Evolutionary conservation across 768 basidiomycete genomes (phyloP), one percentile per base, ranked within the genome.

Genomic region (Hericium alpestre): DNA sequence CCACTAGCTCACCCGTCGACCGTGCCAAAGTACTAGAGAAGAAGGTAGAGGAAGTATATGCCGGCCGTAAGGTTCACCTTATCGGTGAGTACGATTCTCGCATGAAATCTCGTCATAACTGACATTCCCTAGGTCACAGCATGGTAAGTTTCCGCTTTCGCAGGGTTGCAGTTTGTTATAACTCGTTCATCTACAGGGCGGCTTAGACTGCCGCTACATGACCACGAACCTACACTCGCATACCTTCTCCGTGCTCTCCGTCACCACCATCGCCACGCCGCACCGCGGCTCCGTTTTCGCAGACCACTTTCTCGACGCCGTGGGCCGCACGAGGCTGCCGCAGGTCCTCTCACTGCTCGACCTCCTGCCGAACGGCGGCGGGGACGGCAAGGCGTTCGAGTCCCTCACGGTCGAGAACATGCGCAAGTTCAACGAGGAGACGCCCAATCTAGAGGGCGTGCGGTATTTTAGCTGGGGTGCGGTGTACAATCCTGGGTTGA

Each of bases 391-490:
- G 60, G 96, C 96, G 4, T 98, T 99, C 60, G 84, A 92, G 65
- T 87, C 79, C 56, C 81, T 99, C 48, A 94, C 93, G 0, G 70
- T 85, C 8, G 83, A 86, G 27, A 84, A 82, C 59, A 99, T 98
- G 95, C 79, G 78, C 38, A 70, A 77, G 53, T 99, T 99, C 73
- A 99, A 99, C 66, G 81, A 87, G 56, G 77, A 85, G 38, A 90
- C 90, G 0, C 87, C 90, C 0, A 85, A 98, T 63, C 79, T 86
- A 0, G 75, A 79, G 1, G 81, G 79, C 22, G 86, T 98, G 55
- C 78, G 81, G 61, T 99, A 99, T 70, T 95, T 90, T 63, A 93
- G 90, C 65, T 99, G 93, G 90, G 96, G 96, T 11, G 96, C 96
- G 2, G 78, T 78, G 12, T 93, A 93, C 66, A 80, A 87, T 15